A percentile compares a stretch with the other conserved stretches of the same genome.
These are phyloP conservation scores for Tuber microsphaerosporum DNA, from an alignment of 495 filamentous ascomycete species.

Conservation along the genomic window DNA sequence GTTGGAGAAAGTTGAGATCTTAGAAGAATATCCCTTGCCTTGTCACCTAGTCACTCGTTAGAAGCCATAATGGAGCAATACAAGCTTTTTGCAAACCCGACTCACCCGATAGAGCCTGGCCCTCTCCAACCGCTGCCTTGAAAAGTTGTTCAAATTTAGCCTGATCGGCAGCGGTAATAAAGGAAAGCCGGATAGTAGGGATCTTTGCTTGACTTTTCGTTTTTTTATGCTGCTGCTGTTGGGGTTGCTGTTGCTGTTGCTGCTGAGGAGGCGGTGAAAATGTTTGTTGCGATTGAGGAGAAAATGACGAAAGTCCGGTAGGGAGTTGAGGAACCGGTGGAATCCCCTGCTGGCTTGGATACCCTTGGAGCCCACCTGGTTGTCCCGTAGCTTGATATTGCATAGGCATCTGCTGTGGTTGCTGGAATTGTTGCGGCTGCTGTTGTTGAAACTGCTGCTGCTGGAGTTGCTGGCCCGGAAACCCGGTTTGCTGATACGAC, in stretches of 20 bases:
- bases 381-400: constrained; percentile 55
- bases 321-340: constrained; percentile 52
- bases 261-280: constrained; percentile 38
- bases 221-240: constrained; percentile 52
- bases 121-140: constrained; percentile 86
- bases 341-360: constrained; percentile 46
- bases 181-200: constrained; percentile 90
- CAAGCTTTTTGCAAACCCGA: not conserved
- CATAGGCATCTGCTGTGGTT: constrained; percentile 55
- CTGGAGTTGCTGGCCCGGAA: constrained; percentile 55
- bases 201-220: constrained; percentile 58
- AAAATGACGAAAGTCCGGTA: constrained; percentile 52
- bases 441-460: constrained; percentile 54
- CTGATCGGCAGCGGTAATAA: constrained; percentile 91
- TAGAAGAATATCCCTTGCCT: constrained; percentile 78
- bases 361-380: constrained; percentile 46
- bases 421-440: constrained; percentile 50
- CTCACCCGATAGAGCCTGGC: constrained; percentile 72
- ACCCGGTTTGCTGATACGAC: constrained; percentile 56
- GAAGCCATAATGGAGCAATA: constrained; percentile 5
- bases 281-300: constrained; percentile 47
- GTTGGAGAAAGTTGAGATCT: constrained; percentile 77
- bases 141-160: constrained; percentile 97
- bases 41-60: constrained; percentile 53
- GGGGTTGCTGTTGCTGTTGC: constrained; percentile 55